Base-by-base conservation (phyloP, 2,329 filamentous ascomycete species). In the Fusarium duplospermum region DNA sequence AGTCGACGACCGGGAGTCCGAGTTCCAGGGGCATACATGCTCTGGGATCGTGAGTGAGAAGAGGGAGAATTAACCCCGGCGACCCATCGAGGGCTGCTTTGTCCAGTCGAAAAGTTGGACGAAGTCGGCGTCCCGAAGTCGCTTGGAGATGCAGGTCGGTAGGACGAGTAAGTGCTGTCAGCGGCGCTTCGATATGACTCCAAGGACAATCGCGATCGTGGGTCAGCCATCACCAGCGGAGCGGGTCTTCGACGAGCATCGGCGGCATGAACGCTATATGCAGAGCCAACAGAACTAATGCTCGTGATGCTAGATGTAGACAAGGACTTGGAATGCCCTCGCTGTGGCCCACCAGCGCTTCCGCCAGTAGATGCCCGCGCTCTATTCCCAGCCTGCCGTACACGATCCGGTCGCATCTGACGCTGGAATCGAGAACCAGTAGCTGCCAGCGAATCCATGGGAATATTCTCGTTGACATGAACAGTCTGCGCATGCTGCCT, bases 401-500 rank as follows among this genome's bases (percentile, higher is more conserved):
- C 93, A 68, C 94, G 88, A 75, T 98, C 95, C 0, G 94, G 97
- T 62, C 96, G 90, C 68, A 98, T 94, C 82, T 98, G 95, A 71
- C 96, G 90, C 79, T 98, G 96, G 78, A 97, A 98, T 42, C 96
- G 89, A 10, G 95, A 97, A 27, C 95, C 95, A 2, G 94, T 96
- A 5, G 96, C 96, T 18, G 96, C 96, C 22, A 98, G 89, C 2
- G 96, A 98, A 81, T 98, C 95, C 45, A 92, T 91, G 4, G 96
- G 96, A 36, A 99, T 99, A 66, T 98, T 95, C 82, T 98, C 96
- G 81, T 98, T 98, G 67, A 97, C 93, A 81, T 99, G 96, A 1
- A 99, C 96, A 0, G 96, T 98, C 82, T 98, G 95, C 52, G 96
- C 96, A 87, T 99, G 96, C 81, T 99, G 96, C 68, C 96, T 91